Evolutionary conservation across 2,329 filamentous ascomycete species (phyloP).

Genomic region (Talaromyces sp.): DNA sequence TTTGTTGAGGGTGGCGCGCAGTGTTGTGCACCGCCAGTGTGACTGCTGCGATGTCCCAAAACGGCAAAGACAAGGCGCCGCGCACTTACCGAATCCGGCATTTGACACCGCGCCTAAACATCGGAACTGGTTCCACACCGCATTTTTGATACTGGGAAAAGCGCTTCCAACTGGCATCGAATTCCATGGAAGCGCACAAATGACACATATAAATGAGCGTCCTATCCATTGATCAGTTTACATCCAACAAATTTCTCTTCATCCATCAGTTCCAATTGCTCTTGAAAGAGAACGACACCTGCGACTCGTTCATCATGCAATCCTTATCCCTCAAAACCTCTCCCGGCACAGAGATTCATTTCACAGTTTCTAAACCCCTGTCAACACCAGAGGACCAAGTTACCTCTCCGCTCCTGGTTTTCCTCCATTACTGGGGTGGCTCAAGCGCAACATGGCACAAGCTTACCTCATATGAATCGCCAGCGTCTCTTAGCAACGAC

Average conservation of each 20-base stretch:
- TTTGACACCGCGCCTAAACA: not conserved
- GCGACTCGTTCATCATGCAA: not conserved
- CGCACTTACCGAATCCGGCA: not conserved
- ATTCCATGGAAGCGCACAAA: not conserved
- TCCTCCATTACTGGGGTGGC: conserved; percentile 39
- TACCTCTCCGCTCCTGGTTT: conserved; percentile 21
- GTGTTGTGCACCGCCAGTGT: not conserved
- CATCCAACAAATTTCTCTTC: not conserved
- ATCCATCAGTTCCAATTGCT: not conserved
- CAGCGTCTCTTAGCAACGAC: conserved; percentile 11
- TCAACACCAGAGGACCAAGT: conserved; percentile 4
- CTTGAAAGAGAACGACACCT: not conserved
- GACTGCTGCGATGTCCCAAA: not conserved
- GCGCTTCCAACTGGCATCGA: not conserved
- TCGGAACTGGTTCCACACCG: not conserved
- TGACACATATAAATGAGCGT: not conserved
- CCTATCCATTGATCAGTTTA: not conserved
- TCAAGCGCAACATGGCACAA: conserved; percentile 30
- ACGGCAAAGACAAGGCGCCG: not conserved
- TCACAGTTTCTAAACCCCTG: conserved; percentile 8
- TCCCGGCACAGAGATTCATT: conserved; percentile 11
- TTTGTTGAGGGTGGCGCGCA: not conserved
- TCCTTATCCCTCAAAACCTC: conserved; percentile 3
- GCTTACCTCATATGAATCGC: conserved; percentile 18
- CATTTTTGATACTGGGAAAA: not conserved